Percentiles rank a stretch among this genome's conserved stretches.
Evolutionary conservation across 495 filamentous ascomycete species (phyloP).

Genomic region (Cryomyces minteri): DNA sequence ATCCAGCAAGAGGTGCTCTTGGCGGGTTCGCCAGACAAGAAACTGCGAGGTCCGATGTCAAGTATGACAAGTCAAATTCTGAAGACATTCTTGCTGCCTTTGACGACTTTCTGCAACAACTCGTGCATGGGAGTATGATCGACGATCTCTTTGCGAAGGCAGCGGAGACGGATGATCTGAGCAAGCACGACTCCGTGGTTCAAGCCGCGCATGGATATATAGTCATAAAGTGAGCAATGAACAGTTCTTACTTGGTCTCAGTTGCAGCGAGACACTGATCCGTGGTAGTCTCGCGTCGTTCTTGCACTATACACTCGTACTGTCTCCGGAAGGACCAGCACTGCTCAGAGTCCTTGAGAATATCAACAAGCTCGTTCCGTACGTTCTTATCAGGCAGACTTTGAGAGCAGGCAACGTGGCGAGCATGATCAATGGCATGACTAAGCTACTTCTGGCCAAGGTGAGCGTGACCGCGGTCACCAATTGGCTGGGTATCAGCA

Average conservation of each 20-base stretch:
- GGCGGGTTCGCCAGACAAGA: slow-evolving; percentile 20
- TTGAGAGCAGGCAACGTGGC: slow-evolving; percentile 48
- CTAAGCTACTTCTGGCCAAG: slow-evolving; percentile 42
- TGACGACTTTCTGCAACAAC: slow-evolving; percentile 34
- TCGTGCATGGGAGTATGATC: slow-evolving; percentile 38
- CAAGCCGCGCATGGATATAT: slow-evolving; percentile 38
- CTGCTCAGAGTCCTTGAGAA: slow-evolving; percentile 37
- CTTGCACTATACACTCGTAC: slow-evolving; percentile 40
- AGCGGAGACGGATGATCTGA: slow-evolving; percentile 32
- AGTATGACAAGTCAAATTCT: slow-evolving; percentile 34
- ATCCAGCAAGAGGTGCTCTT: slow-evolving; percentile 34
- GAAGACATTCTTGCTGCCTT: slow-evolving; percentile 34
- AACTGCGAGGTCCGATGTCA: slow-evolving; percentile 8
- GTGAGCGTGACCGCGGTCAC: slow-evolving; percentile 40
- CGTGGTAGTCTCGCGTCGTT: slow-evolving; percentile 36
- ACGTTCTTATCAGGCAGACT: slow-evolving; percentile 39
- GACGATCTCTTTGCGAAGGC: slow-evolving; percentile 36
- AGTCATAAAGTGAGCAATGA: slow-evolving; percentile 31
- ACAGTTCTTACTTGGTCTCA: not conserved
- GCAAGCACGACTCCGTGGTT: slow-evolving; percentile 33
- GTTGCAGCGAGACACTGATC: not conserved
- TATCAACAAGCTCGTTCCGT: slow-evolving; percentile 40
- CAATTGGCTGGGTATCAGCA: slow-evolving; percentile 44
- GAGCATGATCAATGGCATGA: slow-evolving; percentile 48
- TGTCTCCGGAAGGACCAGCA: slow-evolving; percentile 44